Percentiles rank a stretch among this genome's conserved stretches.
These are phyloP conservation scores for Cnidoscolus chayamansa DNA, from an alignment of 441 rosid genomes.

Conservation along the genomic window DNA sequence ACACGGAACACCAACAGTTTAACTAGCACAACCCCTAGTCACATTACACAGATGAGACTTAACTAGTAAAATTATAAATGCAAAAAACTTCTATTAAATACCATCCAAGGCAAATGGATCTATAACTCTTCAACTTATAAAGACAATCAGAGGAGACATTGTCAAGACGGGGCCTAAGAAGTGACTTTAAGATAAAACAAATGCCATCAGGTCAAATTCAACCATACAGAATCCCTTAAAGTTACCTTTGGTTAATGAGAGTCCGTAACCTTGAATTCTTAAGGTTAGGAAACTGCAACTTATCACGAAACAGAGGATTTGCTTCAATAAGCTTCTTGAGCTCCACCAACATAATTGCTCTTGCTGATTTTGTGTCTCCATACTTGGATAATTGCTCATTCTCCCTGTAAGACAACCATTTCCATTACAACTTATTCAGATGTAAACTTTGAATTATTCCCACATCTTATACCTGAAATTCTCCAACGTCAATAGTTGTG, in stretches of 20 bases:
- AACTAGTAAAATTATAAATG: not conserved
- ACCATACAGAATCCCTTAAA: conserved; percentile 1
- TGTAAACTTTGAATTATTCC: not conserved
- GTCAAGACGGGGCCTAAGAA: not conserved
- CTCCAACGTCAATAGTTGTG: conserved; percentile 87
- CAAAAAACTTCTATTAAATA: not conserved
- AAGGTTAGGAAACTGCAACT: conserved; percentile 88
- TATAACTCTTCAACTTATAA: not conserved
- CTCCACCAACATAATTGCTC: conserved; percentile 94
- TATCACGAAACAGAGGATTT: conserved; percentile 90
- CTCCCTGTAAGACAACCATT: conserved; percentile 50
- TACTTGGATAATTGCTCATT: conserved; percentile 95
- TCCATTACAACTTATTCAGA: conserved; percentile 18
- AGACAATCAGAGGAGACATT: not conserved
- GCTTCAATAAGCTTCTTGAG: conserved; percentile 98
- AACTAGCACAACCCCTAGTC: not conserved
- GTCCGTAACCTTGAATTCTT: conserved; percentile 83
- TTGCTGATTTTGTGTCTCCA: conserved; percentile 93
- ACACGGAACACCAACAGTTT: not conserved
- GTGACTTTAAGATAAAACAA: not conserved
- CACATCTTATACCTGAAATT: conserved; percentile 62
- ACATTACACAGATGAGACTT: not conserved
- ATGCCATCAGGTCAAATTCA: conserved; percentile 14
- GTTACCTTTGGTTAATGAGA: conserved; percentile 88
- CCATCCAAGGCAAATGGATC: not conserved